Base-by-base conservation (phyloP, 495 filamentous ascomycete genomes). In the Eremomyces bilateralis region DNA sequence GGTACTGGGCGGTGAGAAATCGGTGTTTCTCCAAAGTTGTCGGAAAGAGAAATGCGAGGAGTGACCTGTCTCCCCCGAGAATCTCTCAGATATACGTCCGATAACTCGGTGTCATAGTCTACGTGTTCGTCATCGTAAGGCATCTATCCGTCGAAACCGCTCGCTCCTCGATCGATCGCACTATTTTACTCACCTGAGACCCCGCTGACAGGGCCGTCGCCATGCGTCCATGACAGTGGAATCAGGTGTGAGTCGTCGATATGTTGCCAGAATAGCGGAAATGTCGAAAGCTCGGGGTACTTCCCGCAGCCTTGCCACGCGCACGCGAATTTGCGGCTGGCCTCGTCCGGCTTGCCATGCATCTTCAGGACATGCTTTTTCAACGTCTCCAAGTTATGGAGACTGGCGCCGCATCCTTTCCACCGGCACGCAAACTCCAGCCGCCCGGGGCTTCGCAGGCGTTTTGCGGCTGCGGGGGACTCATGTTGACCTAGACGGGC, bases 381-480 rank as follows among this genome's bases (percentile, higher is more conserved):
- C 15, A 88, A 58, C 0, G 71, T 71, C 1, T 72, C 64, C 21
- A 81, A 47, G 46, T 83, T 84, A 42, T 85, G 79, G 2, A 88
- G 57, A 46, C 81, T 64, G 0, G 72, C 68, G 3, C 60, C 58
- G 45, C 80, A 90, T 4, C 54, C 49, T 24, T 61, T 47, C 78
- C 77, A 82, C 21, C 54, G 43, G 48, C 78, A 84, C 24, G 59
- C 51, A 50, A 8, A 15, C 15, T 33, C 30, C 10, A 15, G 31
- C 33, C 20, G 33, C 8, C 8, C 24, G 24, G 13, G 13, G 24
- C 24, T 8, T 8, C 13, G 8, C 24, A n/a, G n/a, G n/a, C 24
- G 24, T 28, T 28, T 8, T 8, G 24, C 8, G 24, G 24, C 8
- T 28, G 24, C 24, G 8, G 8, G 8, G 24, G 13, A 28, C 8